Evolutionary conservation across 805 yeast species (phyloP), one percentile per base, ranked within the genome.

Genomic region (Cyberlindnera lachancei): DNA sequence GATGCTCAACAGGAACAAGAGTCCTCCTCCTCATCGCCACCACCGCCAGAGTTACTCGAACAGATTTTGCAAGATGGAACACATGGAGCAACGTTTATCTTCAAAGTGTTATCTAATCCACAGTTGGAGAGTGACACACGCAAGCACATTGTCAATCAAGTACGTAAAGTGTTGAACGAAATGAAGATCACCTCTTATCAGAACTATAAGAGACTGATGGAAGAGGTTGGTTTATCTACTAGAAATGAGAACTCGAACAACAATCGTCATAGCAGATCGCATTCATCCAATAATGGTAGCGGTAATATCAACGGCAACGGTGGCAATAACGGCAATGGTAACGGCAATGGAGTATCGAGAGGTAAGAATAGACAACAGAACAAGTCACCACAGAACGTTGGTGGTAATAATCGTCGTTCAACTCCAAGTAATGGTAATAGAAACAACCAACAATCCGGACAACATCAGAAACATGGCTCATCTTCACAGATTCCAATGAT

Each of bases 191-290:
- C 63, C 27, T 61, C 69, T 18, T 63, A 59, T 31, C 94, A 83
- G 52, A 83, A 81, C 22, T 84, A 85, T 57, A 83, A 84, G 51
- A 75, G 94, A 42, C 64, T 92, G 36, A 72, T 88, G 70, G 97
- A 90, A 45, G 97, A 90, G 56, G 90, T 87, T 40, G 96, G 96
- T 4, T 61, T 88, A 31, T 25, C 40, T 15, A 36, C 28, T 22
- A 41, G 50, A 36, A 27, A 30, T 23, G 46, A 39, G 20, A n/a
- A 22, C 16, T 27, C 30, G 8, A 26, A 15, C n/a, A 23, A 16
- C 5, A 14, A 31, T 15, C 46, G 52, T 15, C 53, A 43, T 26
- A 34, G 27, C 11, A 48, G 55, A 46, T 32, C 42, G 14, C 50
- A 49, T 21, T 50, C 55, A 3, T 42, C 36, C 15, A 46, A 45